These are phyloP conservation scores for Leishmania braziliensis DNA, from an alignment of 208 protist genomes.

Conservation along the genomic window DNA sequence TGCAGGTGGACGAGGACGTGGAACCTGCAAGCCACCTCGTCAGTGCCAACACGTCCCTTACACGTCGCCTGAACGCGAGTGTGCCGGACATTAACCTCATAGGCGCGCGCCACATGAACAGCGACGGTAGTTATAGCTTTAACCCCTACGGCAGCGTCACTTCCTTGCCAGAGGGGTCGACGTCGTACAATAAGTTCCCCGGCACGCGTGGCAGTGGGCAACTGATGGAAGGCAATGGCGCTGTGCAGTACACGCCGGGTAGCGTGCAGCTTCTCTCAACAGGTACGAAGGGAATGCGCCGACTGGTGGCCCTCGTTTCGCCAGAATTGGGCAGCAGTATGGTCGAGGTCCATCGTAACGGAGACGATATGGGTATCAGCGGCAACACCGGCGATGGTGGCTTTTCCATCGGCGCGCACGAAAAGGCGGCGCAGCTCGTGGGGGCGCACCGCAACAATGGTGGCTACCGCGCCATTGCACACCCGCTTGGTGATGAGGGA, in stretches of 20 bases:
- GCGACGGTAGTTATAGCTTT: constrained; percentile 47
- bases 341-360: constrained; percentile 7
- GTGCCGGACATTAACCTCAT: constrained; percentile 17
- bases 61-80: constrained; percentile 27
- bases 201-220: constrained; percentile 9
- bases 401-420: neutral
- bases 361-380: constrained; percentile 18
- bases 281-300: constrained; percentile 19
- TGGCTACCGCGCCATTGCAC: constrained; percentile 17
- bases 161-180: constrained; percentile 39
- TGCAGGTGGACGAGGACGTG: constrained; percentile 42
- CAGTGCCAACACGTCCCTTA: constrained; percentile 30
- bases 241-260: constrained; percentile 19
- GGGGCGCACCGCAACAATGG: neutral
- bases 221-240: constrained; percentile 17
- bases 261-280: constrained; percentile 36
- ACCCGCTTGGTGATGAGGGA: neutral
- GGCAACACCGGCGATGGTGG: constrained; percentile 1
- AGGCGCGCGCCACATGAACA: constrained; percentile 34
- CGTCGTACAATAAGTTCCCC: constrained; percentile 20
- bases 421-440: neutral
- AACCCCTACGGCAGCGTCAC: constrained; percentile 47
- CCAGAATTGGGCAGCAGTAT: constrained; percentile 21
- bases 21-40: constrained; percentile 28
- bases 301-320: constrained; percentile 28